These are phyloP conservation scores for Guyanaporus albipodus DNA, from an alignment of 768 basidiomycete species.

Conservation along the genomic window DNA sequence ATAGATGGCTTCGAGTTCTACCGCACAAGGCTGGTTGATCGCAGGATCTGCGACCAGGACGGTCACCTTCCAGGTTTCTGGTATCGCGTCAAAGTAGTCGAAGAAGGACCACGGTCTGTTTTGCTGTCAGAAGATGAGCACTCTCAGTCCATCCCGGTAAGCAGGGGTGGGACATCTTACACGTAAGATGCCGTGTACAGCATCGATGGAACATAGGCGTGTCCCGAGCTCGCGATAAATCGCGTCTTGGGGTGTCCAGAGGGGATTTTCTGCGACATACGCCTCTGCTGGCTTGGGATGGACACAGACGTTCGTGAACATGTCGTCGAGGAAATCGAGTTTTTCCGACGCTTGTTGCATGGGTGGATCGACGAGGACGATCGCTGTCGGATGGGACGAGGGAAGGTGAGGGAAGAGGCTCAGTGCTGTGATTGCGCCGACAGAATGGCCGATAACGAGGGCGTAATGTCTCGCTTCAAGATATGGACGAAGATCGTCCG, in stretches of 20 bases:
- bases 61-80: constrained; percentile 13
- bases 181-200: not conserved
- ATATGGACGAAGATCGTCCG: constrained; percentile 17
- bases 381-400: constrained; percentile 5
- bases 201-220: constrained; percentile 10
- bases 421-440: constrained; percentile 6
- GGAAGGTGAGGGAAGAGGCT: constrained; percentile 13
- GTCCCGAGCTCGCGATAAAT: constrained; percentile 8
- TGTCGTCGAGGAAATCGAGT: not conserved
- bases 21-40: not conserved
- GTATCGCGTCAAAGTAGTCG: not conserved
- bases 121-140: constrained; percentile 7
- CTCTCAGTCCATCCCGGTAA: no score
- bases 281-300: not conserved
- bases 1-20: constrained; percentile 13
- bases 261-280: constrained; percentile 2
- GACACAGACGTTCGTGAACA: not conserved
- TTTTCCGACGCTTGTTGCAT: not conserved
- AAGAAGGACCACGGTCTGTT: constrained; percentile 20
- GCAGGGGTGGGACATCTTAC: constrained; percentile 1
- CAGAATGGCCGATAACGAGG: constrained; percentile 20
- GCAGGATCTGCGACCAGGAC: constrained; percentile 21
- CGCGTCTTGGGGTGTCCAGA: constrained; percentile 13
- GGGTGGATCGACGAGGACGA: constrained; percentile 19
- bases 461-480: constrained; percentile 9